Base-by-base conservation (phyloP, 2,329 filamentous ascomycete genomes). In the Colletotrichum scovillei region DNA sequence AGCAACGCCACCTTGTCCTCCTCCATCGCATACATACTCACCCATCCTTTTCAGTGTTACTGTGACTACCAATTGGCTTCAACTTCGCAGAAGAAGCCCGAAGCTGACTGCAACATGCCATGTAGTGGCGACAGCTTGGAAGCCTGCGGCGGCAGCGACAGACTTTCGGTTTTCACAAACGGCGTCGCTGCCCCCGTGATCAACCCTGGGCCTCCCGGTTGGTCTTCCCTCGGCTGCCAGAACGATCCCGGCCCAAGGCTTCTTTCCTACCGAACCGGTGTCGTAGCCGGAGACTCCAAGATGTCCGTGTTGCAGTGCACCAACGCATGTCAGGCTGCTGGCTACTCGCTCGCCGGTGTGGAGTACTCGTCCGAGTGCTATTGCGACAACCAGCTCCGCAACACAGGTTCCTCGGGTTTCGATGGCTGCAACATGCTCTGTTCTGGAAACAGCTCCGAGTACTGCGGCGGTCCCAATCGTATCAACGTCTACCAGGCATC, bases 321-420 rank as follows among this genome's bases (percentile, higher is more conserved):
- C 12, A 8, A 19, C 30, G 63, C 42, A 14, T 64, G 49, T n/a
- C 46, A 56, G 38, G 49, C 62, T 26, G 75, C 76, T 7, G 76
- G 76, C 5, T 85, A 79, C 75, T 79, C 78, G 64, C 84, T 83
- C 76, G 85, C 85, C 67, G 83, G 84, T 14, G 81, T 82, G 19
- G 81, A 84, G 76, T 84, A 82, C 75, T 78, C 79, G 60, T 75
- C 69, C 35, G 82, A 84, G 71, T 84, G 83, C 77, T 85, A 82
- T 78, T 82, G 81, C 71, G 81, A 80, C 42, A 80, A 79, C 76
- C 76, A 75, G 55, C 74, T 83, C 9, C 75, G 76, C 14, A 63
- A 66, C 7, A 76, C 74, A 62, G 80, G 77, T 71, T 58, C 71
- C 30, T 73, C 75, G 24, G 63, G 79, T 16, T 73, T 74, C 6